A percentile compares a stretch with the other conserved stretches of the same genome.
phyloP scores from a whole-genome alignment of 805 yeast genomes.

The Lipomyces yamanashiensis region DNA sequence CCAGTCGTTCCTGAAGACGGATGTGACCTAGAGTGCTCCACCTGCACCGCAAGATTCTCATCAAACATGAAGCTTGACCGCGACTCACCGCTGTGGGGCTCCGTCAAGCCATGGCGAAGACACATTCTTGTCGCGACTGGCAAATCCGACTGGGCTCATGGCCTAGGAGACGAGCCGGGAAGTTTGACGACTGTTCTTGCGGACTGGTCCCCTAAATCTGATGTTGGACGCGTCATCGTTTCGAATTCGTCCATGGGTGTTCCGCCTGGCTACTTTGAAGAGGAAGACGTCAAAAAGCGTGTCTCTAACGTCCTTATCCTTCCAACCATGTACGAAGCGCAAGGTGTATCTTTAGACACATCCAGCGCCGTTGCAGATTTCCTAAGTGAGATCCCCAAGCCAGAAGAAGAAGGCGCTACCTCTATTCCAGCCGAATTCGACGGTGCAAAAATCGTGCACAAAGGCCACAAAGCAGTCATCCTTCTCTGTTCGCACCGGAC shows the following conservation, averaged over 20 bases:
- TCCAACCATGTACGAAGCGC: conserved; percentile 77
- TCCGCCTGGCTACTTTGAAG: conserved; percentile 49
- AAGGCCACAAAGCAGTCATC: conserved; percentile 51
- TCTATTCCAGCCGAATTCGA: conserved; percentile 46
- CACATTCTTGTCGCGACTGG: conserved; percentile 87
- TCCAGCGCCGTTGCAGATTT: conserved; percentile 53
- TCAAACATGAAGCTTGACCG: conserved; percentile 53
- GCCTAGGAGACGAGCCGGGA: conserved; percentile 58
- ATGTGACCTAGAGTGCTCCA: conserved; percentile 49
- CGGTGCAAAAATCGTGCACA: conserved; percentile 42
- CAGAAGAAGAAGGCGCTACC: conserved; percentile 3
- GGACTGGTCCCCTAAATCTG: conserved; percentile 39
- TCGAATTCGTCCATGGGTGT: conserved; percentile 61
- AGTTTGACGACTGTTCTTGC: conserved; percentile 55
- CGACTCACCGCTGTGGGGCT: conserved; percentile 62
- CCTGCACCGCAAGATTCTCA: conserved; percentile 62
- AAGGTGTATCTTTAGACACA: conserved; percentile 52
- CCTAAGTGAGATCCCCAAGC: conserved; percentile 47
- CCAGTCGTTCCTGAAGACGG: conserved; percentile 30
- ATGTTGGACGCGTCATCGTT: conserved; percentile 51
- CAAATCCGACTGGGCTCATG: conserved; percentile 80
- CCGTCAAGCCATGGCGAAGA: conserved; percentile 68
- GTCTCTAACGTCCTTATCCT: conserved; percentile 67
- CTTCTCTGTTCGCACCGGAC: conserved; percentile 88
- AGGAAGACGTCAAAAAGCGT: conserved; percentile 50